Percentiles rank a stretch among this genome's conserved stretches.
phyloP scores from a whole-genome alignment of 2,329 filamentous ascomycete species.

The Microsporum canis region DNA sequence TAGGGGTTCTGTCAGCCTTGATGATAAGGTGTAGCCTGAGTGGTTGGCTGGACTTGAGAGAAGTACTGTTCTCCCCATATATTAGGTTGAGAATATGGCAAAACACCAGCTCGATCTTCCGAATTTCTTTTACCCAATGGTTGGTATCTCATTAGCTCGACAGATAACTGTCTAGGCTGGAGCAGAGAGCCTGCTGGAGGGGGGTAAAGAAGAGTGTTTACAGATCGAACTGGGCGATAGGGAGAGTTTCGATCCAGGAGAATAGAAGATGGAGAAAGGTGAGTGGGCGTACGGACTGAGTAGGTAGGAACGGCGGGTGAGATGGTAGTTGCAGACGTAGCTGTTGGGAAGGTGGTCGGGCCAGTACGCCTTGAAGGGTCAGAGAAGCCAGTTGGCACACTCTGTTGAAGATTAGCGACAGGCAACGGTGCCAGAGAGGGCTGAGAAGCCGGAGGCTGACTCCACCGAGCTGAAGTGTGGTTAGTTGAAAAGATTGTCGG shows the following conservation, averaged over 20 bases:
- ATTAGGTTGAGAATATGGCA: slow-evolving; percentile 46
- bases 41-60: slow-evolving; percentile 6
- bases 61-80: slow-evolving; percentile 29
- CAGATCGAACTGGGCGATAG: slow-evolving; percentile 78
- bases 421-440: slow-evolving; percentile 22
- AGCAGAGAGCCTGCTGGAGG: slow-evolving; percentile 71
- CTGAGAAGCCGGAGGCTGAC: neutral
- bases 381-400: slow-evolving; percentile 18
- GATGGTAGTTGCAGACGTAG: slow-evolving; percentile 34
- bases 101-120: slow-evolving; percentile 46
- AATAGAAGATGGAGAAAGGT: slow-evolving; percentile 78
- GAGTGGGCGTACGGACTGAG: slow-evolving; percentile 49
- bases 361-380: slow-evolving; percentile 38
- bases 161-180: slow-evolving; percentile 53
- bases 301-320: slow-evolving; percentile 61
- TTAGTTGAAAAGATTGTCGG: neutral
- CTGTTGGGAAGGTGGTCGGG: slow-evolving; percentile 39
- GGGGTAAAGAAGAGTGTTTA: slow-evolving; percentile 83
- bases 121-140: slow-evolving; percentile 59
- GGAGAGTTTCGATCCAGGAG: slow-evolving; percentile 81
- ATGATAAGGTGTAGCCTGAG: neutral
- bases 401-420: slow-evolving; percentile 22
- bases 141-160: slow-evolving; percentile 73
- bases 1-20: neutral
- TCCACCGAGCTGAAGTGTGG: neutral